Base-by-base conservation (phyloP, 2,329 filamentous ascomycete genomes). In the Clonostachys rosea region DNA sequence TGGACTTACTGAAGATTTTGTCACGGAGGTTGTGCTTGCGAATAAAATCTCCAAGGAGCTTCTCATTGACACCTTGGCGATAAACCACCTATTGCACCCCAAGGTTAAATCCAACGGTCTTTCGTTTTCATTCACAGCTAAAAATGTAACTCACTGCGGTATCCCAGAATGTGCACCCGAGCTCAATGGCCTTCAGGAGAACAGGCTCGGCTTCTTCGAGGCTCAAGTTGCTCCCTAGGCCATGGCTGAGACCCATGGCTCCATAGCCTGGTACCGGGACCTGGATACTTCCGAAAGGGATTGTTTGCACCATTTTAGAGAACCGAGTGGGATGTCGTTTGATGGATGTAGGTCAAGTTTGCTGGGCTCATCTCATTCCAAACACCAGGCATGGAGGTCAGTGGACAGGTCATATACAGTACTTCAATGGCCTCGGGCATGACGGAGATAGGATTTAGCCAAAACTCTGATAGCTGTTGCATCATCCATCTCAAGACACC, bases 21-120 rank as follows among this genome's bases (percentile, higher is more conserved):
- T 75, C 71, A 2, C 74, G 69, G 10, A 71, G 60, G 43, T 75
- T 71, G 56, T 76, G 71, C 53, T 75, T 76, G 20, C 67, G 56
- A 50, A 76, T 74, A 49, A 76, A 76, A 34, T 75, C 70, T 5
- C 73, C 74, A 0, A 76, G 57, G 0, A 76, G 63, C 56, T 72
- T 74, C 47, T 76, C 74, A 43, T 77, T 76, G 12, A 73, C 64
- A 35, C 73, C 73, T 2, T 66, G 64, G 54, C 62, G 55, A 49
- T 76, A 76, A 5, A 68, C 63, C 18, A 75, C 70, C 70, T 73
- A 14, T 30, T 7, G 4, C 24, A 16, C 30, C 37, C 3, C 13
- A 34, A 34, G 5, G 47, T 12, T 18, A 36, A 17, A 7, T 10
- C 8, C 35, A 4, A 44, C n/a, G 13, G 24, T 16, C 14, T n/a